Base-by-base conservation (phyloP, 371 early-diverging fungal genomes). In the Funneliformis caledonium region DNA sequence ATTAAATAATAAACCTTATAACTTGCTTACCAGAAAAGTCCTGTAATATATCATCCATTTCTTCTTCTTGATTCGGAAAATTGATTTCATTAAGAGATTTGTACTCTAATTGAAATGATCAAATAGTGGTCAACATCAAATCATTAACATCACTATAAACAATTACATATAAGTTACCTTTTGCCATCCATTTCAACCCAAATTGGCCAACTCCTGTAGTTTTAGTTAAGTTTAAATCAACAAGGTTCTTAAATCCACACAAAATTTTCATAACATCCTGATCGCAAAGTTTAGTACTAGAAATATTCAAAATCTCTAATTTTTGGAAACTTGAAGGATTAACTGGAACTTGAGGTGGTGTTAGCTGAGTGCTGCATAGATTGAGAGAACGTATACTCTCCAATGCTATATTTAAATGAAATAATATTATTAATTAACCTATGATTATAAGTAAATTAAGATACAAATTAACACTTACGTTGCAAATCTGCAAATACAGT, bases 151-250 rank as follows among this genome's bases (percentile, higher is more conserved):
- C 19, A 61, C 6, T 22, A 0, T 22, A n/a, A 33, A 42, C 26
- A 22, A 16, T 26, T 5, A 64, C 8, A 0, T 14, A 7, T 37
- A 37, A 37, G 16, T 42, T 67, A 67, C 67, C 67, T 67, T 67
- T 67, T 14, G 67, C 67, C 37, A 67, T 67, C 67, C 67, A 67
- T 42, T 67, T 67, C 67, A 67, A 67, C 16, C 67, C 67, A 19
- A 67, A 67, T 42, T 67, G 67, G 0, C 67, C 67, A 67, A 67
- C 10, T 16, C 67, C 67, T 2, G 42, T 67, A 19, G 67, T 37
- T 67, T 42, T 37, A 19, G 42, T 67, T 26, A 67, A 42, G 14
- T 37, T 42, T 16, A 67, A 42, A 31, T 37, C 67, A 19, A 67
- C 8, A 2, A 67, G 31, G 16, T 67, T 67, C 14, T 65, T 65